Percentiles rank a stretch among this genome's conserved stretches.
Conservation (phyloP, 1,284 basidiomycete species). For the Chondrostereum purpureum region DNA sequence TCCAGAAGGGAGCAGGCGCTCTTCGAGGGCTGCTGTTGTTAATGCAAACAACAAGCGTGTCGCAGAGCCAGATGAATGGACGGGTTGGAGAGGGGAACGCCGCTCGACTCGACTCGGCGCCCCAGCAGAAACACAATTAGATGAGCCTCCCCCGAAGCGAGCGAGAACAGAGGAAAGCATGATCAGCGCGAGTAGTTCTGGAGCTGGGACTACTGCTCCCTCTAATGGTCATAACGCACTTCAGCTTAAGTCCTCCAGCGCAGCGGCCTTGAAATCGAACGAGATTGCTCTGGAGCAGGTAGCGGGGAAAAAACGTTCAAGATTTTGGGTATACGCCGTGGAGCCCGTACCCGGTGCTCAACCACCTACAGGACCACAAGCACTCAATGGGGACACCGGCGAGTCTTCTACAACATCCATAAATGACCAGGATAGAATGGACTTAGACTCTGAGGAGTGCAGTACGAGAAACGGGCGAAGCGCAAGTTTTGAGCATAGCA, state of each 20-base stretch:
- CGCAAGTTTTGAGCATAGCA: slow-evolving; percentile 18
- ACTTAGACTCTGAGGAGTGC: slow-evolving; percentile 1
- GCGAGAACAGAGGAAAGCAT: slow-evolving; percentile 69
- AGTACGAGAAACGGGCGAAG: background rate
- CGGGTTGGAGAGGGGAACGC: slow-evolving; percentile 65
- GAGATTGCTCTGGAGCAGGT: slow-evolving; percentile 67
- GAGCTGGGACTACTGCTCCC: slow-evolving; percentile 22
- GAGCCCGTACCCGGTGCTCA: slow-evolving; percentile 44
- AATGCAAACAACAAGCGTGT: slow-evolving; percentile 50
- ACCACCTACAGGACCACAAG: slow-evolving; percentile 15
- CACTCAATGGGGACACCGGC: slow-evolving; percentile 9
- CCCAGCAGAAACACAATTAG: slow-evolving; percentile 40
- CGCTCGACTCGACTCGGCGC: slow-evolving; percentile 63
- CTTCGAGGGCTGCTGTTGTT: slow-evolving; percentile 45
- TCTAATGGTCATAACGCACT: slow-evolving; percentile 26
- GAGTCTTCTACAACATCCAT: slow-evolving; percentile 4
- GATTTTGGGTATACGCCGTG: slow-evolving; percentile 78
- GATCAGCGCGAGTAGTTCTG: slow-evolving; percentile 48
- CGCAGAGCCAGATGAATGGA: slow-evolving; percentile 40
- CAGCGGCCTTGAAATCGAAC: slow-evolving; percentile 56
- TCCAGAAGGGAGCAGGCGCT: slow-evolving; percentile 47
- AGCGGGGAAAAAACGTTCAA: slow-evolving; percentile 71
- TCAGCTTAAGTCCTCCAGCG: slow-evolving; percentile 38
- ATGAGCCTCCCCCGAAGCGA: slow-evolving; percentile 50
- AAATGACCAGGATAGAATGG: slow-evolving; percentile 7